Conservation (phyloP, 129 eudicot genomes). For the Solidago caesia region DNA sequence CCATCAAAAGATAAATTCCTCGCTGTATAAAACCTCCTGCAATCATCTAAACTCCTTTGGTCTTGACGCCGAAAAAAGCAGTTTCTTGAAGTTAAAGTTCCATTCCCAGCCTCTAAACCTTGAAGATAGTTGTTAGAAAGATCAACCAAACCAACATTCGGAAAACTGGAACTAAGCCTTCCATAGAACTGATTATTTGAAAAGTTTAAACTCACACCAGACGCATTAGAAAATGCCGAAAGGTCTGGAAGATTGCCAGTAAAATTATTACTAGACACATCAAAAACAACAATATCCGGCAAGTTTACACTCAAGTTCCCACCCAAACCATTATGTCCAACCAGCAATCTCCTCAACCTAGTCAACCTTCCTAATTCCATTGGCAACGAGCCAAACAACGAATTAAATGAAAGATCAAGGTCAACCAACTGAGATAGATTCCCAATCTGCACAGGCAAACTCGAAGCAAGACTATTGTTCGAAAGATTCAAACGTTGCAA, state of each 20-base stretch:
- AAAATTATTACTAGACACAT: slow-evolving; percentile 46
- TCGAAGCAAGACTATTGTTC: slow-evolving; percentile 50
- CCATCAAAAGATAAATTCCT: slow-evolving; percentile 37
- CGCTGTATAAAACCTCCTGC: slow-evolving; percentile 45
- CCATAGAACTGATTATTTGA: slow-evolving; percentile 68
- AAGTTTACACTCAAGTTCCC: slow-evolving; percentile 42
- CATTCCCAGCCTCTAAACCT: slow-evolving; percentile 38
- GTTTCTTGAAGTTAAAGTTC: slow-evolving; percentile 31
- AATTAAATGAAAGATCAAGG: slow-evolving; percentile 61
- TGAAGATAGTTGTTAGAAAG: slow-evolving; percentile 67
- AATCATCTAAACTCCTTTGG: slow-evolving; percentile 51
- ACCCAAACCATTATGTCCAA: slow-evolving; percentile 45
- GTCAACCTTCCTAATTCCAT: slow-evolving; percentile 37
- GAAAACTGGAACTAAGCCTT: slow-evolving; percentile 27
- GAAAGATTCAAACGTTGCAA: slow-evolving; percentile 47
- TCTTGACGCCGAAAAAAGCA: slow-evolving; percentile 44
- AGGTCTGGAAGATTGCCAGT: slow-evolving; percentile 42
- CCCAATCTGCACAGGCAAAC: slow-evolving; percentile 56
- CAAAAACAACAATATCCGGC: slow-evolving; percentile 37
- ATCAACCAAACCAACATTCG: slow-evolving; percentile 41
- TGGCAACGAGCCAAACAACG: slow-evolving; percentile 51
- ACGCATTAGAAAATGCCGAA: slow-evolving; percentile 26
- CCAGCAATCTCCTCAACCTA: slow-evolving; percentile 40
- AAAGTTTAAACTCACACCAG: slow-evolving; percentile 48
- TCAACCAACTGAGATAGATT: slow-evolving; percentile 51